Percentiles rank a stretch among this genome's conserved stretches.
Conservation (phyloP, 768 basidiomycete species). For the Trichaptum fuscoviolaceum region DNA sequence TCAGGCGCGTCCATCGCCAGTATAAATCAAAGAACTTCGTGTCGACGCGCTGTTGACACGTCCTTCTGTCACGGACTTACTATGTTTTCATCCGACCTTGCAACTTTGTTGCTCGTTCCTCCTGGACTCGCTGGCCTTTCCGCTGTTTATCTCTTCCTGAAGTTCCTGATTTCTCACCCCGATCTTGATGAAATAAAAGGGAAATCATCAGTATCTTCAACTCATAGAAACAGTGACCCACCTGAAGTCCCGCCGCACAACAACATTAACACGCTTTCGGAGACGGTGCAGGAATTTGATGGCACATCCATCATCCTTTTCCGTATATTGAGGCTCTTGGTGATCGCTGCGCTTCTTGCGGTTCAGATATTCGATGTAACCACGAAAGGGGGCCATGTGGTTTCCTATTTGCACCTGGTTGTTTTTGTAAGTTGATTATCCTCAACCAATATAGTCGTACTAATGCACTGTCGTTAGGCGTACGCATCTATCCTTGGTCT, state of each 20-base stretch:
- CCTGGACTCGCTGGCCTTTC: slow-evolving; percentile 2
- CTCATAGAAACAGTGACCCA: no score
- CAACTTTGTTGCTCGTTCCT: background rate
- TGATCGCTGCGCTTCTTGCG: background rate
- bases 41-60: no score
- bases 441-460: background rate
- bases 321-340: background rate
- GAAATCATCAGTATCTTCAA: no score
- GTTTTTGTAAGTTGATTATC: background rate
- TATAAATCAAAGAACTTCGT: no score
- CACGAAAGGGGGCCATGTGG: background rate
- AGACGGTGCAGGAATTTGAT: background rate
- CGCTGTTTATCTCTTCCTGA: background rate
- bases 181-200: no score
- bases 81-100: no score
- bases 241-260: no score
- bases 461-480: background rate
- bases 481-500: background rate
- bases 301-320: background rate
- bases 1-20: no score
- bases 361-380: background rate
- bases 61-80: no score
- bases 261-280: no score
- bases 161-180: background rate
- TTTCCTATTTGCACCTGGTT: background rate